A percentile compares a stretch with the other conserved stretches of the same genome.
These are phyloP conservation scores for Salix caprea DNA, from an alignment of 345 rosid genomes.

Conservation along the genomic window DNA sequence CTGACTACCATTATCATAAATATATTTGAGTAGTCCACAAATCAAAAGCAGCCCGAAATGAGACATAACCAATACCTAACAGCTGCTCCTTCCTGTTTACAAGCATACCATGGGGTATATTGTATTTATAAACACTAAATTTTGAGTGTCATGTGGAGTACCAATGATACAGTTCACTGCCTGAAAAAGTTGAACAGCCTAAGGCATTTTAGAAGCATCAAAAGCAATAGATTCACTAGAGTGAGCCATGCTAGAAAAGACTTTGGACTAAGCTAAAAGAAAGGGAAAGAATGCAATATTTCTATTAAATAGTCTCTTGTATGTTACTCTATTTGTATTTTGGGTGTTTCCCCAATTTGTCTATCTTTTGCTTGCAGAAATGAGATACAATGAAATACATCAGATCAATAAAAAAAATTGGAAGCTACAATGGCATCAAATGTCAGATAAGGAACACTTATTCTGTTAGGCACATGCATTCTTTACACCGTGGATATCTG, in stretches of 20 bases:
- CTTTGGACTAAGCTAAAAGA: neutral
- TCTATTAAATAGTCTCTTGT: neutral
- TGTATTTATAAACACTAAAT: too few species aligned
- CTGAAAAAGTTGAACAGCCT: too few species aligned
- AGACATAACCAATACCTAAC: neutral
- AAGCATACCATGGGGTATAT: too few species aligned
- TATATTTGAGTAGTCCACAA: neutral
- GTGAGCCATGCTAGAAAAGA: too few species aligned
- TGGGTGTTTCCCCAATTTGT: neutral
- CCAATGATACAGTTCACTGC: too few species aligned
- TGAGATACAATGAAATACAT: neutral
- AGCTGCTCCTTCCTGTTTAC: neutral
- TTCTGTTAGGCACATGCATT: constrained; percentile 65
- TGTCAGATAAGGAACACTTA: neutral
- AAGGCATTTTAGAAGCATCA: too few species aligned
- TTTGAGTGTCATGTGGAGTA: too few species aligned
- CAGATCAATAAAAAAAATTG: neutral
- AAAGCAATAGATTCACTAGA: too few species aligned
- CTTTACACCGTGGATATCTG: constrained; percentile 77
- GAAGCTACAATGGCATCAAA: neutral
- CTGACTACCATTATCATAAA: too few species aligned
- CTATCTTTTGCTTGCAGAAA: neutral
- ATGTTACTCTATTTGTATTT: neutral
- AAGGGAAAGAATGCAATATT: neutral
- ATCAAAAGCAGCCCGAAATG: neutral